Evolutionary conservation across 2,329 filamentous ascomycete genomes (phyloP).

Genomic region (Paramyrothecium roridum): DNA sequence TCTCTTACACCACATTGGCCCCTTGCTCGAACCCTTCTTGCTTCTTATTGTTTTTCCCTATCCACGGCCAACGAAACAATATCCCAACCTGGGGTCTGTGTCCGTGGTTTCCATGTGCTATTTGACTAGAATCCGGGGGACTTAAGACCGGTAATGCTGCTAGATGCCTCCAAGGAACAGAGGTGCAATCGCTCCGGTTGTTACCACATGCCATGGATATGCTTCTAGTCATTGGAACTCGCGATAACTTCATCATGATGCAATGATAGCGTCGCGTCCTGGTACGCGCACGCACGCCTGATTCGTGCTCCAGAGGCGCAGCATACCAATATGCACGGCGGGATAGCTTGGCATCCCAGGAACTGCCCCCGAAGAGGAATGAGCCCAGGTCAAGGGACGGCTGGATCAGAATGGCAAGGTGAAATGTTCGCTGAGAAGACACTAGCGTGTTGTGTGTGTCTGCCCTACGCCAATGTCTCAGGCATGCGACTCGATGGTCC

Average conservation of each 20-base stretch:
- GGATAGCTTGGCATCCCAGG: not conserved
- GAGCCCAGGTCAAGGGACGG: conserved; percentile 1
- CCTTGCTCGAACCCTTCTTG: not conserved
- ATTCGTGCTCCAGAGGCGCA: not conserved
- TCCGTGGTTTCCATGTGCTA: not conserved
- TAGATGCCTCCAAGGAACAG: too few species aligned
- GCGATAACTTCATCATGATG: not conserved
- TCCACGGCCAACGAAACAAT: not conserved
- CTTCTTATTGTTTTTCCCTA: not conserved
- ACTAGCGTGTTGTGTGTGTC: not conserved
- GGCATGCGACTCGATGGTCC: not conserved
- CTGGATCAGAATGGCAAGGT: not conserved
- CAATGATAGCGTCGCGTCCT: not conserved
- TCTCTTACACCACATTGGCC: not conserved
- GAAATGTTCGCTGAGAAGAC: not conserved
- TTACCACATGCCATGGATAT: not conserved
- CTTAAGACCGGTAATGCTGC: too few species aligned
- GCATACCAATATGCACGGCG: not conserved
- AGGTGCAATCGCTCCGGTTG: not conserved
- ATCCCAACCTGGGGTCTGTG: not conserved
- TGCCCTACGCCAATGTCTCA: conserved; percentile 2
- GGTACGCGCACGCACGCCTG: not conserved
- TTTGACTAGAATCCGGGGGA: not conserved
- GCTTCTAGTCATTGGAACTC: not conserved
- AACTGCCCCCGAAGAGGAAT: not conserved